These are phyloP conservation scores for Cardamine chenopodiifolia DNA, from an alignment of 345 rosid genomes.

Conservation along the genomic window DNA sequence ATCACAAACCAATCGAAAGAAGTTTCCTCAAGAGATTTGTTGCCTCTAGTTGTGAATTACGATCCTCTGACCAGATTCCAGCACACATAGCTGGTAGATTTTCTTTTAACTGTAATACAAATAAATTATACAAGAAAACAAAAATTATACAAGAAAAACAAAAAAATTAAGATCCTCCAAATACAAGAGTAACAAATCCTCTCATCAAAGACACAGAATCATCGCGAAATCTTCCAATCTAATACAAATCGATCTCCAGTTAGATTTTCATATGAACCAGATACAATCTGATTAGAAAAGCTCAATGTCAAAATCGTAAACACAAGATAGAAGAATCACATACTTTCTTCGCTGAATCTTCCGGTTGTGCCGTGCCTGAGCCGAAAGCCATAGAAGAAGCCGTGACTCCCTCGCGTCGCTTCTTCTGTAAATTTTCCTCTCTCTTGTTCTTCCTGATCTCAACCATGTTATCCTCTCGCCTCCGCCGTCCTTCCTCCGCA, in stretches of 20 bases:
- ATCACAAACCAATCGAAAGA: conserved; percentile 66
- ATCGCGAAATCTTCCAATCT: neutral
- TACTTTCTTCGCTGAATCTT: conserved; percentile 58
- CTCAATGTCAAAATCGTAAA: neutral
- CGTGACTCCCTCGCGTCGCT: conserved; percentile 66
- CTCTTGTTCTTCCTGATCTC: conserved; percentile 85
- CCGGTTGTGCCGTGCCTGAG: conserved; percentile 35
- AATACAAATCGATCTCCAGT: neutral
- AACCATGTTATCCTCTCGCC: conserved; percentile 84
- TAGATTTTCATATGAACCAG: neutral
- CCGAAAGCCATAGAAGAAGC: conserved; percentile 43
- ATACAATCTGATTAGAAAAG: conserved; percentile 7
- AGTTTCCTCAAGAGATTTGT: conserved; percentile 71
- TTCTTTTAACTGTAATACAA: conserved; percentile 53
- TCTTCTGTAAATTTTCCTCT: conserved; percentile 77
- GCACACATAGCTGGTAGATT: conserved; percentile 64
- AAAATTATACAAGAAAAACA: no score
- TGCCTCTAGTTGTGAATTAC: conserved; percentile 60
- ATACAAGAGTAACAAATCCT: neutral
- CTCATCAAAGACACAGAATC: neutral
- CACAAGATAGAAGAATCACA: neutral
- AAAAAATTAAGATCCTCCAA: neutral
- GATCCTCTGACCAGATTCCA: conserved; percentile 68
- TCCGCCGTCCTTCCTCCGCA: conserved; percentile 78
- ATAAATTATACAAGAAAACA: no score